Evolutionary conservation across 352 stramenopile genomes (phyloP).

Genomic region (Nothophytophthora sp.): DNA sequence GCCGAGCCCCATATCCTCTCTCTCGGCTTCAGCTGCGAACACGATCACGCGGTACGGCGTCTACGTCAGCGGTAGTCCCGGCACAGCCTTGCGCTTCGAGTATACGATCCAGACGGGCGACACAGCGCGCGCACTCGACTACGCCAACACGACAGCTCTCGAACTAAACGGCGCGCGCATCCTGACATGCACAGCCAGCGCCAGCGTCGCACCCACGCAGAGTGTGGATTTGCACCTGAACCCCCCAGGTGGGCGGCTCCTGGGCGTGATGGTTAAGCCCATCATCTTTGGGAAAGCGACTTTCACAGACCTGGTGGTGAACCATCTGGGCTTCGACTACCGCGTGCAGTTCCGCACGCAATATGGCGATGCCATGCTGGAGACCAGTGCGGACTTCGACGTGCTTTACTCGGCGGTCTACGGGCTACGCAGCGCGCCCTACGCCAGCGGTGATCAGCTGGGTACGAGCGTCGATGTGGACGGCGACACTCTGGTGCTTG

Average conservation of each 20-base stretch:
- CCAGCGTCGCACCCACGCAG: conserved; percentile 39
- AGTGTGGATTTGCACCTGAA: conserved; percentile 77
- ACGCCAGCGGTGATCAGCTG: conserved; percentile 53
- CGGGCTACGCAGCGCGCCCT: conserved; percentile 60
- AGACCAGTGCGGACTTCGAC: conserved; percentile 58
- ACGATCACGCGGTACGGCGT: conserved; percentile 59
- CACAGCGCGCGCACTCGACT: conserved; percentile 62
- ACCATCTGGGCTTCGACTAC: conserved; percentile 76
- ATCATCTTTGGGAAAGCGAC: conserved; percentile 62
- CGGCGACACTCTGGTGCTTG: conserved; percentile 67
- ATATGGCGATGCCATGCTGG: conserved; percentile 37
- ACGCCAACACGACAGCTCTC: conserved; percentile 54
- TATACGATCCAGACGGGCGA: conserved; percentile 80
- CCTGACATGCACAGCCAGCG: conserved; percentile 54
- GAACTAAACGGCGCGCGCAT: conserved; percentile 70
- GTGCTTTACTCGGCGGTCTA: conserved; percentile 76
- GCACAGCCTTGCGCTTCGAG: conserved; percentile 60
- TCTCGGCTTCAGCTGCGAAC: conserved; percentile 17
- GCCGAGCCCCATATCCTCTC: conserved; percentile 34
- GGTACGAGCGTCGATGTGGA: conserved; percentile 73
- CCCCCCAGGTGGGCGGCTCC: conserved; percentile 57
- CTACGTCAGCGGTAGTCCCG: conserved; percentile 59
- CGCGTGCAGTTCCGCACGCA: conserved; percentile 55
- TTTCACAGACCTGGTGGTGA: conserved; percentile 74
- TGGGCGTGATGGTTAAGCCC: conserved; percentile 36